Percentiles rank a stretch among this genome's conserved stretches.
phyloP scores from a whole-genome alignment of 768 basidiomycete genomes.

The Pisolithus marmoratus region DNA sequence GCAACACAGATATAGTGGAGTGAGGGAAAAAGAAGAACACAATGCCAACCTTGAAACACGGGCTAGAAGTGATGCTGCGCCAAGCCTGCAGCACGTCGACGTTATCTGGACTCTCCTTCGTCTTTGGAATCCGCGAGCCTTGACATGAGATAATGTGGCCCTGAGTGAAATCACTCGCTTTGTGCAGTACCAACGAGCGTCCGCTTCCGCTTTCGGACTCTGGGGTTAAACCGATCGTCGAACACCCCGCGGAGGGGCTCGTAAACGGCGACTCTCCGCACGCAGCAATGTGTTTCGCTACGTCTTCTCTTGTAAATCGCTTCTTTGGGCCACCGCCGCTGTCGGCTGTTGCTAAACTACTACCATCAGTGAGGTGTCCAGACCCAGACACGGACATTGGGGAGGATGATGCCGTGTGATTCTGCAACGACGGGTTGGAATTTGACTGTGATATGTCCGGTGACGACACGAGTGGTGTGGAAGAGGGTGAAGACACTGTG shows the following conservation, averaged over 20 bases:
- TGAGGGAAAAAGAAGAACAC: background rate
- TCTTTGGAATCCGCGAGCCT: conserved; percentile 64
- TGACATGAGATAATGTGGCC: conserved; percentile 60
- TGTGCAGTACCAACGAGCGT: conserved; percentile 22
- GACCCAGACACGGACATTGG: conserved; percentile 18
- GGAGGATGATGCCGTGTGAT: conserved; percentile 13
- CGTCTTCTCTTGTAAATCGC: conserved; percentile 40
- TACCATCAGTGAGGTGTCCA: conserved; percentile 31
- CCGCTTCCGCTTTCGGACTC: background rate
- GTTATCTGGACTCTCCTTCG: conserved; percentile 64
- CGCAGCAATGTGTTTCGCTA: conserved; percentile 43
- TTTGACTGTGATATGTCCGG: conserved; percentile 18
- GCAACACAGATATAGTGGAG: background rate
- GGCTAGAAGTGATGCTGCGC: conserved; percentile 69
- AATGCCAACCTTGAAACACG: conserved; percentile 63
- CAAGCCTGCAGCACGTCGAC: conserved; percentile 76
- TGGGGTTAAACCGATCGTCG: conserved; percentile 10
- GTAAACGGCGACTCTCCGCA: conserved; percentile 60
- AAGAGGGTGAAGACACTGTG: conserved; percentile 7
- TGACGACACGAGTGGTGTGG: conserved; percentile 17
- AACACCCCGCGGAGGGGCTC: conserved; percentile 20
- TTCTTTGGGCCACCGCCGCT: conserved; percentile 23
- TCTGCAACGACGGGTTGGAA: conserved; percentile 3
- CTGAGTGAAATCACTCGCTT: conserved; percentile 38
- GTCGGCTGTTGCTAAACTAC: background rate